Base-by-base conservation (phyloP, 2,329 filamentous ascomycete species). In the Aspergillus sp. region DNA sequence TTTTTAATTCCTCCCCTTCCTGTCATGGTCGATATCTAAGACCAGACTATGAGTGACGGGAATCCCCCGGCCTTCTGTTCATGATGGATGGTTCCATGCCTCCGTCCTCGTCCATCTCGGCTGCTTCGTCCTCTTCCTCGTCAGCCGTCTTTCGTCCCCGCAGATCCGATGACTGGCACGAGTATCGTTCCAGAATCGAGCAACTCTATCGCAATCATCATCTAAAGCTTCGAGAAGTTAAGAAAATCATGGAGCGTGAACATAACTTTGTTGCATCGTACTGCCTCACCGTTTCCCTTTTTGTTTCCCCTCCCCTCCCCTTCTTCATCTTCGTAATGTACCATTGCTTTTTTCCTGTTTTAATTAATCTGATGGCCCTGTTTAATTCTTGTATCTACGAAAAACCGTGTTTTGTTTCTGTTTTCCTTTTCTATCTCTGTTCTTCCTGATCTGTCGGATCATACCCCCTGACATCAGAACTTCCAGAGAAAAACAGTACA, bases 401-500 rank as follows among this genome's bases (percentile, higher is more conserved):
- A 19, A 19, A 19, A 19, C 4, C 19, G 19, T 19, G 19, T 19
- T 19, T 19, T 2, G 19, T 19, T 19, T 19, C 19, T 19, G 19
- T 4, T 19, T 45, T 12, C 33, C 13, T 43, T 38, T 12, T 27
- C 33, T 30, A 38, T 11, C 27, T 43, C 43, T 39, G 30, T 39
- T 46, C 37, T 37, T 40, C 8, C 37, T 52, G 19, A 19, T 19
- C 19, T 19, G 19, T 19, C 19, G 19, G 19, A 43, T 42, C 39
- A 38, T 43, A 40, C 34, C 39, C 40, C 45, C 38, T 49, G 48
- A 58, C 53, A 55, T 47, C 38, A 38, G 26, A 44, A 44, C 35
- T 28, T 49, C 33, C 47, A 66, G 63, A 50, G 63, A 66, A 54
- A 66, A 65, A 49, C 62, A 66, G 52, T 66, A 65, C 49, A 66